A percentile compares a stretch with the other conserved stretches of the same genome.
phyloP scores from a whole-genome alignment of 163 green algal species.

The Trebouxiophyceae sp. region DNA sequence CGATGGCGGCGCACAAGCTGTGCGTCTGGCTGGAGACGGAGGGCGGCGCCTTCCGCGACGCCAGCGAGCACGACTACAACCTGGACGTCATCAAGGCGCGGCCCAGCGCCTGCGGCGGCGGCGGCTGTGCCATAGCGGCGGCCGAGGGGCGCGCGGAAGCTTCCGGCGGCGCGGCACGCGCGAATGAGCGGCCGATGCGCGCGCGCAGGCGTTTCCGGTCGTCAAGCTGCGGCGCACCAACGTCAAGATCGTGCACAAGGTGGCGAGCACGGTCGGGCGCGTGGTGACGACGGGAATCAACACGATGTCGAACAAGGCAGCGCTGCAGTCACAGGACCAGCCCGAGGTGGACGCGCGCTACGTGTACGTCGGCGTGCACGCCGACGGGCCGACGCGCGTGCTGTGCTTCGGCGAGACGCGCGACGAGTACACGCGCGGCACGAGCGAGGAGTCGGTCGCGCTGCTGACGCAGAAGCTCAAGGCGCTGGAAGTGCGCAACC shows the following conservation, averaged over 20 bases:
- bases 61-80: conserved; percentile 31
- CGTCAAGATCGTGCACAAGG: conserved; percentile 15
- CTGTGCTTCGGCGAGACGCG: conserved; percentile 41
- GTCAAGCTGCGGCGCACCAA: conserved; percentile 26
- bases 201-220: conserved; percentile 19
- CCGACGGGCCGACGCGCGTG: conserved; percentile 38
- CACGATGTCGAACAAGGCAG: background rate
- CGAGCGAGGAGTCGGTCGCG: conserved; percentile 24
- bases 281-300: background rate
- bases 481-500: conserved; percentile 18
- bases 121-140: no score
- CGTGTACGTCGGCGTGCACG: conserved; percentile 37
- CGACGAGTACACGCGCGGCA: conserved; percentile 24
- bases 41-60: conserved; percentile 8
- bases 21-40: conserved; percentile 16
- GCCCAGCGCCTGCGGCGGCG: no score
- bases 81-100: conserved; percentile 43
- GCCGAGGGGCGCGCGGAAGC: no score
- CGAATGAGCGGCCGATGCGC: background rate
- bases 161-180: background rate
- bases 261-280: conserved; percentile 10
- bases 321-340: conserved; percentile 1
- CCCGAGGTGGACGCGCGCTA: conserved; percentile 17
- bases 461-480: conserved; percentile 15
- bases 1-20: conserved; percentile 14